A percentile compares a stretch with the other conserved stretches of the same genome.
phyloP scores from a whole-genome alignment of 2,329 filamentous ascomycete species.

The Xylariaceae sp. region DNA sequence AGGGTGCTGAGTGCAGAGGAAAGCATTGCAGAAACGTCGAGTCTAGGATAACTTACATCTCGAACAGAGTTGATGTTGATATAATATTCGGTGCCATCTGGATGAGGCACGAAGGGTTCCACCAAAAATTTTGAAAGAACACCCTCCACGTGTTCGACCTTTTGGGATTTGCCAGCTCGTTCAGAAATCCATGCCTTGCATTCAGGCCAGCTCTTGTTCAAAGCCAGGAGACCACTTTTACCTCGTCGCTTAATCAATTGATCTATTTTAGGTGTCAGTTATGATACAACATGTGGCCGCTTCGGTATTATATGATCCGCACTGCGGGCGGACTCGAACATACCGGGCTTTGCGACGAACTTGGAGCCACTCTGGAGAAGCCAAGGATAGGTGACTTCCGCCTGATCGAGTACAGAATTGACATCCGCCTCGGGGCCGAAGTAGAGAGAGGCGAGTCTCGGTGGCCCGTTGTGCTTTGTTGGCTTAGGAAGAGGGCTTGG shows the following conservation, averaged over 20 bases:
- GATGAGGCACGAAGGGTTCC: slow-evolving; percentile 97
- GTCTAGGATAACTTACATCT: slow-evolving; percentile 75
- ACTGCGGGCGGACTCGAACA: too few relatives aligned
- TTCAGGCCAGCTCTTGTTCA: slow-evolving; percentile 98
- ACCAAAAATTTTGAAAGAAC: slow-evolving; percentile 94
- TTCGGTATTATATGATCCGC: too few relatives aligned
- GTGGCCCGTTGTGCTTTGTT: slow-evolving; percentile 88
- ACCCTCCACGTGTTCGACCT: slow-evolving; percentile 91
- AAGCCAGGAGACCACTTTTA: slow-evolving; percentile 93
- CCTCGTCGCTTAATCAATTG: slow-evolving; percentile 99
- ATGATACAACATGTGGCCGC: too few relatives aligned
- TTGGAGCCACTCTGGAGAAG: slow-evolving; percentile 81
- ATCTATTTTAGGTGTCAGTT: too few relatives aligned
- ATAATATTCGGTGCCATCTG: slow-evolving; percentile 96
- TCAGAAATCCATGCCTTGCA: slow-evolving; percentile 92
- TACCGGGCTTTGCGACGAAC: slow-evolving; percentile 98
- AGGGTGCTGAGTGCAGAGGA: slow-evolving; percentile 26
- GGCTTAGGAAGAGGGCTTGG: slow-evolving; percentile 87
- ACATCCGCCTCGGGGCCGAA: slow-evolving; percentile 90
- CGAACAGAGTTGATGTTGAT: slow-evolving; percentile 99
- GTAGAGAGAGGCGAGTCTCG: slow-evolving; percentile 89
- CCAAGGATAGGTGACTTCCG: slow-evolving; percentile 97
- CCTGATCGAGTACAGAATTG: slow-evolving; percentile 87
- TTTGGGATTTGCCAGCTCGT: slow-evolving; percentile 87
- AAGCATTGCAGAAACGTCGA: slow-evolving; percentile 17